phyloP scores from a whole-genome alignment of 2,329 filamentous ascomycete species.

The Macrophomina tecta region DNA sequence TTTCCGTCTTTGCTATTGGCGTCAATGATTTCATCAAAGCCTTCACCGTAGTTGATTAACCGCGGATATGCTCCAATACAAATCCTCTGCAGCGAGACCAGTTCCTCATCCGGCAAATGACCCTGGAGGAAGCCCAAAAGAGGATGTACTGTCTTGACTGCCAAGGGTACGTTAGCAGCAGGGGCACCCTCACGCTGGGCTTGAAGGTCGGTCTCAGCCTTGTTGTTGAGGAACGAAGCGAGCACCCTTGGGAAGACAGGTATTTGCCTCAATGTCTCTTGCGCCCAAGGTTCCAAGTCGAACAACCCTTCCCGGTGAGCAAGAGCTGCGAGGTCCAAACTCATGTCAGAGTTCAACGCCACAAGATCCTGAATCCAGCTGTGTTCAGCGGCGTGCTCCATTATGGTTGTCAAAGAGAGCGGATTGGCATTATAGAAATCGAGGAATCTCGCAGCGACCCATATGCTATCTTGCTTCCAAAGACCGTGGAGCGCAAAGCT shows the following conservation, averaged over 20 bases:
- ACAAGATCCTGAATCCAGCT: slow-evolving; percentile 84
- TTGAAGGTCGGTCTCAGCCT: slow-evolving; percentile 79
- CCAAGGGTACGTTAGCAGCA: slow-evolving; percentile 74
- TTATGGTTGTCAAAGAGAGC: slow-evolving; percentile 70
- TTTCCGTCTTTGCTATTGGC: slow-evolving; percentile 83
- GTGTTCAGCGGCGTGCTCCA: slow-evolving; percentile 81
- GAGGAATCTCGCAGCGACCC: slow-evolving; percentile 81
- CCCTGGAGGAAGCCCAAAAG: slow-evolving; percentile 76
- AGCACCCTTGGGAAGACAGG: slow-evolving; percentile 74
- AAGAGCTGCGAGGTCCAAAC: slow-evolving; percentile 83
- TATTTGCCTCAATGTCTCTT: slow-evolving; percentile 68
- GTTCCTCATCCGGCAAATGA: slow-evolving; percentile 67
- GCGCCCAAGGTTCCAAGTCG: slow-evolving; percentile 81
- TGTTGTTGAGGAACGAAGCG: slow-evolving; percentile 81
- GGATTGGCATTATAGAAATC: slow-evolving; percentile 75
- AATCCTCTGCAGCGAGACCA: slow-evolving; percentile 81
- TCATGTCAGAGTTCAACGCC: slow-evolving; percentile 80
- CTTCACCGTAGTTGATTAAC: slow-evolving; percentile 94
- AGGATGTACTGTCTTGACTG: slow-evolving; percentile 83
- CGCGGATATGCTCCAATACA: slow-evolving; percentile 93
- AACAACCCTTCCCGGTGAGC: slow-evolving; percentile 82
- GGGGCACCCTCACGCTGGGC: slow-evolving; percentile 74
- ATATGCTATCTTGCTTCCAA: slow-evolving; percentile 88
- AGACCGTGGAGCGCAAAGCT: slow-evolving; percentile 90
- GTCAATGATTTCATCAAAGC: slow-evolving; percentile 90